Percentiles rank a stretch among this genome's conserved stretches.
phyloP scores from a whole-genome alignment of 106 monocot species.

The Iris macrosiphon region DNA sequence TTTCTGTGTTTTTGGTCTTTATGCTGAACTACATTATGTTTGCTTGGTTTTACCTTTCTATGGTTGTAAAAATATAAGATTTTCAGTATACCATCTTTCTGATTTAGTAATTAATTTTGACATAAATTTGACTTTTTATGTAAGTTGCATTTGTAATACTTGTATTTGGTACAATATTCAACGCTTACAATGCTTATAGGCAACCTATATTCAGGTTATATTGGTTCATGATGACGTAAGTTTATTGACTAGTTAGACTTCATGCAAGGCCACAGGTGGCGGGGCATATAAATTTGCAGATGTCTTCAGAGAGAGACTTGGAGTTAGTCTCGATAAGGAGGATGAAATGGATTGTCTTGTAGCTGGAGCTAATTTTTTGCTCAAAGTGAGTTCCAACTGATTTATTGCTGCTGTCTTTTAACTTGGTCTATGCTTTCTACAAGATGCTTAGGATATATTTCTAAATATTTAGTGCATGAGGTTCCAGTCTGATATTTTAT shows the following conservation, averaged over 20 bases:
- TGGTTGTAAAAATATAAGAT: too few species aligned
- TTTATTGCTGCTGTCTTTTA: background rate
- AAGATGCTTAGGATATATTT: too few species aligned
- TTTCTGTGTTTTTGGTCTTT: background rate
- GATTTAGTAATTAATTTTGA: background rate
- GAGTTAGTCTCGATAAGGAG: constrained; percentile 91
- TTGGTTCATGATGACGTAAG: background rate
- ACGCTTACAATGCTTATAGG: background rate
- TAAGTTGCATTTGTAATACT: background rate
- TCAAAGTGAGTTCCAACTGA: constrained; percentile 49
- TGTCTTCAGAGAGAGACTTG: constrained; percentile 82
- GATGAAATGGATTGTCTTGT: constrained; percentile 99
- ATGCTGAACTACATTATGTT: background rate
- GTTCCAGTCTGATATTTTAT: background rate
- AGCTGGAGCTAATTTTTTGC: constrained; percentile 96
- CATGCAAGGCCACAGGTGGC: constrained; percentile 94
- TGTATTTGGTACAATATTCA: background rate
- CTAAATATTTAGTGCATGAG: too few species aligned
- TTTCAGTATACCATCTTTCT: too few species aligned
- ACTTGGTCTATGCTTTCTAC: background rate
- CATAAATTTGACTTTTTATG: background rate
- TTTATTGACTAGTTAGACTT: constrained; percentile 16
- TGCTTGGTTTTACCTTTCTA: background rate
- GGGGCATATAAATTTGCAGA: constrained; percentile 95
- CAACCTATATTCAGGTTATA: background rate